Percentiles rank a stretch among this genome's conserved stretches.
These are phyloP conservation scores for Tillandsia fasciculata DNA, from an alignment of 176 grass and related monocot genomes.

Conservation along the genomic window DNA sequence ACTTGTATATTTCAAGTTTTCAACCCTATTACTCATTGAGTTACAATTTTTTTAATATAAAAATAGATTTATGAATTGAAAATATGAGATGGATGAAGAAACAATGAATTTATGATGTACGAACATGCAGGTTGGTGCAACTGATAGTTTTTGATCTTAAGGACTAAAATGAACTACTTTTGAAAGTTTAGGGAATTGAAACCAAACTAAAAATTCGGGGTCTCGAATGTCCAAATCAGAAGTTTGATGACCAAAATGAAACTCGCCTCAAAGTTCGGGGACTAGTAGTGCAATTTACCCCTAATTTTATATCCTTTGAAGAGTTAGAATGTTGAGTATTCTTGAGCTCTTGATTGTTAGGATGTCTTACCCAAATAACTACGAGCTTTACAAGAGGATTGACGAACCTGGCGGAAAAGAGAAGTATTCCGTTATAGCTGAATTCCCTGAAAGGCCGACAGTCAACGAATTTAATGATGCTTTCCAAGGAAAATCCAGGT, in stretches of 20 bases:
- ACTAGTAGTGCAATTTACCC: not conserved
- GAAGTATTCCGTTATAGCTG: slow-evolving; percentile 56
- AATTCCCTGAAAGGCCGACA: slow-evolving; percentile 65
- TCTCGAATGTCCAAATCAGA: too few species aligned
- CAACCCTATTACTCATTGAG: too few species aligned
- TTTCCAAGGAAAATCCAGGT: slow-evolving; percentile 54
- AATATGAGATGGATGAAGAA: too few species aligned
- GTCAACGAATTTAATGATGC: slow-evolving; percentile 65
- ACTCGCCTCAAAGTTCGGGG: not conserved
- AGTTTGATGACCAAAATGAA: not conserved
- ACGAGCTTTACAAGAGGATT: slow-evolving; percentile 80
- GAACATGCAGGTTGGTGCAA: too few species aligned
- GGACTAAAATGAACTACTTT: not conserved
- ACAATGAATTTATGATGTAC: too few species aligned
- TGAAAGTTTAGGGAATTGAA: too few species aligned
- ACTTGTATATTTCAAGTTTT: too few species aligned
- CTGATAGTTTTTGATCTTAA: too few species aligned
- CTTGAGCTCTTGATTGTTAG: slow-evolving; percentile 30
- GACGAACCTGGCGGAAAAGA: slow-evolving; percentile 58
- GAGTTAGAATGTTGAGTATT: not conserved
- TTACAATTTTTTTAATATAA: too few species aligned
- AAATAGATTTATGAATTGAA: too few species aligned
- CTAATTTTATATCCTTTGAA: slow-evolving; percentile 15
- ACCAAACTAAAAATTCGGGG: too few species aligned
- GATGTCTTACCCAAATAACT: slow-evolving; percentile 78